Evolutionary conservation across 2,329 filamentous ascomycete genomes (phyloP).

Genomic region (Xenoacremonium recifei): DNA sequence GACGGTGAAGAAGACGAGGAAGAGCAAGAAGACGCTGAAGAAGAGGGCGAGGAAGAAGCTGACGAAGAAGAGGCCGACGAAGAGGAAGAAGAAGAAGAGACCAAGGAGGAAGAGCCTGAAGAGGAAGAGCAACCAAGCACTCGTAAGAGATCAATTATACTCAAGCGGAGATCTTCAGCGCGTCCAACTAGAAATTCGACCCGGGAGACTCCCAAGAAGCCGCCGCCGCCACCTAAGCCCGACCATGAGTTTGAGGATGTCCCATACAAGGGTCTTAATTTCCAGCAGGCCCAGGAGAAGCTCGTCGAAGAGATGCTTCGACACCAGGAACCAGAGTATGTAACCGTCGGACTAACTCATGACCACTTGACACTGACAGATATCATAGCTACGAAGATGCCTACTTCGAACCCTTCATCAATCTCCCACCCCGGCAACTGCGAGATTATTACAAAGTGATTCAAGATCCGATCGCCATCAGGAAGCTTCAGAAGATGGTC

Average conservation of each 20-base stretch:
- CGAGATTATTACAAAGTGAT: constrained; percentile 89
- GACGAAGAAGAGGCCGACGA: constrained; percentile 30
- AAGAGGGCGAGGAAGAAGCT: constrained; percentile 31
- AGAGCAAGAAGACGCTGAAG: constrained; percentile 31
- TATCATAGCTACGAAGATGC: constrained; percentile 64
- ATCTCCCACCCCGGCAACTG: constrained; percentile 70
- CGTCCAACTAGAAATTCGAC: constrained; percentile 33
- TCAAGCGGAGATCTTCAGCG: constrained; percentile 36
- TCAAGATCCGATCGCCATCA: constrained; percentile 75
- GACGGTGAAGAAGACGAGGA: constrained; percentile 28
- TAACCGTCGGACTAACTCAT: not conserved
- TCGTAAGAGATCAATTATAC: constrained; percentile 37
- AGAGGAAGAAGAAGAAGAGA: constrained; percentile 27
- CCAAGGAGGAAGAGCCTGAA: constrained; percentile 19
- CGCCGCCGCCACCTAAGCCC: constrained; percentile 40
- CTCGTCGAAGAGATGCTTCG: constrained; percentile 74
- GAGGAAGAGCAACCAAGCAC: constrained; percentile 31
- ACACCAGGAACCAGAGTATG: constrained; percentile 64
- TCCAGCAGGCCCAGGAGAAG: constrained; percentile 85
- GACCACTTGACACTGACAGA: not conserved
- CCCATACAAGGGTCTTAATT: constrained; percentile 69
- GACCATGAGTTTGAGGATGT: constrained; percentile 55
- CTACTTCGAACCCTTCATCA: constrained; percentile 71
- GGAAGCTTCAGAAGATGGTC: constrained; percentile 73
- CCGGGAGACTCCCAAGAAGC: constrained; percentile 33